Evolutionary conservation across 306 rosid species (phyloP).

Genomic region (Quercus alba): DNA sequence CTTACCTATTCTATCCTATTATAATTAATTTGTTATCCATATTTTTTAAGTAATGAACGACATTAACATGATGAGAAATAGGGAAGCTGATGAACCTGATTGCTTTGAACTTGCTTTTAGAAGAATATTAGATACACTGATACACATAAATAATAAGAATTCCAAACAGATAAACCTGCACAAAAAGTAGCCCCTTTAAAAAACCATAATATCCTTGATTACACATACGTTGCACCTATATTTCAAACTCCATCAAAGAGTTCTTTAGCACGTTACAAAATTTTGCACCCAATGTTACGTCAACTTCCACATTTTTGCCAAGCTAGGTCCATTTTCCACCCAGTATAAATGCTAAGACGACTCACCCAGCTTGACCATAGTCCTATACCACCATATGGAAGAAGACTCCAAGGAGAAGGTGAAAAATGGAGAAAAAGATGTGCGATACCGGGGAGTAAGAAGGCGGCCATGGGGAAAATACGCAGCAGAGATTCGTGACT

Average conservation of each 20-base stretch:
- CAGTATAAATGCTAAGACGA: constrained; percentile 15
- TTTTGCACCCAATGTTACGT: neutral
- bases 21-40: neutral
- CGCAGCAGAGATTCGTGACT: constrained; percentile 45
- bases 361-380: neutral
- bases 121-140: neutral
- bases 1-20: neutral
- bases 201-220: neutral
- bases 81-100: neutral
- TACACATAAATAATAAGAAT: neutral
- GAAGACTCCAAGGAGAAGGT: neutral
- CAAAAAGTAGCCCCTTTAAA: neutral
- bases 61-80: neutral
- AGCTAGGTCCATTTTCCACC: neutral
- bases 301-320: neutral
- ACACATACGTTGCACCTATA: neutral
- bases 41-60: neutral
- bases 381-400: neutral
- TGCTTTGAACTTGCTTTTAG: neutral
- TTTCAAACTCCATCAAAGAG: neutral
- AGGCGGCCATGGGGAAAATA: constrained; percentile 38
- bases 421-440: neutral
- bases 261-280: neutral
- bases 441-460: constrained; percentile 37
- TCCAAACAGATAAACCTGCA: neutral